Base-by-base conservation (phyloP, 2,329 filamentous ascomycete species). In the Karstenula rhodostoma region DNA sequence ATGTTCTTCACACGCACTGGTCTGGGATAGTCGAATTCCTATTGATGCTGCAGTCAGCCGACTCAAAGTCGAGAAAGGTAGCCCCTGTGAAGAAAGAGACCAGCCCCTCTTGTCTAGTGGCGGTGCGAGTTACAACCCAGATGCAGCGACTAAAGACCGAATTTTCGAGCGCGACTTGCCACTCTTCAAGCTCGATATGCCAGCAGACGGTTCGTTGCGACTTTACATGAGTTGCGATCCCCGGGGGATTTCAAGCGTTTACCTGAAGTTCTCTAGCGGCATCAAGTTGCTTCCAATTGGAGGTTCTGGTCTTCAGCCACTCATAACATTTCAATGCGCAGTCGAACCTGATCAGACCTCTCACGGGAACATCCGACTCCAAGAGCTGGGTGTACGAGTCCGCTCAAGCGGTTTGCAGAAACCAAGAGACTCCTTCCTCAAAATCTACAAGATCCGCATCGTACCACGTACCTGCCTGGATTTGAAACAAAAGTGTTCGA, bases 111-210 rank as follows among this genome's bases (percentile, higher is more conserved):
- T 77, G n/a, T 61, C 69, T 4, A 62, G 75, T 8, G 63, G 68
- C 42, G 53, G 49, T 17, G 19, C 47, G 10, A 60, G 51, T 35
- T 4, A 53, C 13, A 42, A 54, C 10, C 52, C 58, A 2, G 13
- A 23, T 15, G 19, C 43, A 7, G 32, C 42, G 27, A 12, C 1
- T 25, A 35, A 17, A 2, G 25, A 50, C 12, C 32, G 22, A 1
- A 57, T 37, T 23, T 58, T 50, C 32, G 61, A 67, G 22, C 43
- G 44, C 35, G 61, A 42, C n/a, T 62, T 77, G 10, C 63, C 68
- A 0, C 63, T 79, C 1, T 79, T 74, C 56, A 71, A 68, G 22
- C 56, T 79, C 19, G 60, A 77, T 51, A 79, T 79, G 73, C 66
- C 71, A 22, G 66, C 66, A 5, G 59, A 74, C 43, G 65, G 60